Conservation (phyloP, 2,329 filamentous ascomycete species). For the Dothistroma septosporum region DNA sequence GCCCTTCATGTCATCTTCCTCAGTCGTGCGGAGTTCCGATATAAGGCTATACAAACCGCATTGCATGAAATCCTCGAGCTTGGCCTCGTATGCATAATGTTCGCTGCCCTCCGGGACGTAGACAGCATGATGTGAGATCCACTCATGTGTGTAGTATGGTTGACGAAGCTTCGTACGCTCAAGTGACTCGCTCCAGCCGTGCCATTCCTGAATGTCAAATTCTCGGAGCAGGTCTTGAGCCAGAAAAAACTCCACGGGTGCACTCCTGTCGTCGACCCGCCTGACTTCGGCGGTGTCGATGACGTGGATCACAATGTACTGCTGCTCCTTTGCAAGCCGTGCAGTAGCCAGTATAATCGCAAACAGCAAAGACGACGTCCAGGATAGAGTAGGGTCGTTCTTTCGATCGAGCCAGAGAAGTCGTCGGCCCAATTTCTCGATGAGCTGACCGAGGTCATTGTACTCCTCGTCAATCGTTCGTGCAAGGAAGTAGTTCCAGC, state of each 20-base stretch:
- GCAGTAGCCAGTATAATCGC: slow-evolving; percentile 4
- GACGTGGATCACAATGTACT: slow-evolving; percentile 2
- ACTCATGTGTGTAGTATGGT: slow-evolving; percentile 11
- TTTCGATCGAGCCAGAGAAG: not conserved
- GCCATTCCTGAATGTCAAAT: not conserved
- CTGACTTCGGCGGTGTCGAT: slow-evolving; percentile 8
- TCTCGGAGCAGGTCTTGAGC: slow-evolving; percentile 6
- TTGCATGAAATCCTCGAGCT: not conserved
- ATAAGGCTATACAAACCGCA: not conserved
- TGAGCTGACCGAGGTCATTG: not conserved
- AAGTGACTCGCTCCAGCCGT: not conserved
- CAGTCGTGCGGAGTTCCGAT: not conserved
- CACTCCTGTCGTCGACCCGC: not conserved
- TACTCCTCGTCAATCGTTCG: not conserved
- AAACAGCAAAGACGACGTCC: slow-evolving; percentile 8
- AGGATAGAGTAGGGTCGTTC: not conserved
- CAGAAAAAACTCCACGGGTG: slow-evolving; percentile 4
- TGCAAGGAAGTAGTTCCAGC: not conserved
- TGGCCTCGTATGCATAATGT: not conserved
- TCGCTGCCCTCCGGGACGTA: not conserved
- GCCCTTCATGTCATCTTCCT: not conserved
- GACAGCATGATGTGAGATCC: slow-evolving; percentile 2
- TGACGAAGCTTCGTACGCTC: not conserved
- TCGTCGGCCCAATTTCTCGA: not conserved
- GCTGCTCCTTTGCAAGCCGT: not conserved